These are phyloP conservation scores for Kodamaea anthophila DNA, from an alignment of 1,139 yeast genomes.

Conservation along the genomic window DNA sequence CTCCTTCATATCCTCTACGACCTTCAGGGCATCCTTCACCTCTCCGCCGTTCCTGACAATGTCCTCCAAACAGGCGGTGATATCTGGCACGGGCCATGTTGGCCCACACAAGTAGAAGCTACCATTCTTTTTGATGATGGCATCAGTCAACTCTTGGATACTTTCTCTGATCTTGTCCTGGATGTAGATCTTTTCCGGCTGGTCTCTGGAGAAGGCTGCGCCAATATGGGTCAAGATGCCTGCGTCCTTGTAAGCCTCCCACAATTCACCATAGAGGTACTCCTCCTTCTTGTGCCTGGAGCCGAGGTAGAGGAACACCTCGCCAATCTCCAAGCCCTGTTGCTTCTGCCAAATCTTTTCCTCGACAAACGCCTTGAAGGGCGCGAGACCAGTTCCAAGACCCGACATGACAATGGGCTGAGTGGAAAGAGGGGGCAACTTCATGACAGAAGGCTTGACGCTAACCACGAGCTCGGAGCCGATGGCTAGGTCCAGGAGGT, in stretches of 20 bases:
- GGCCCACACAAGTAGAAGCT: slow-evolving; percentile 97
- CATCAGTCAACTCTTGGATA: slow-evolving; percentile 66
- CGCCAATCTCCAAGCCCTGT: slow-evolving; percentile 88
- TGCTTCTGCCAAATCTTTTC: slow-evolving; percentile 91
- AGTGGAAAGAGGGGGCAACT: slow-evolving; percentile 77
- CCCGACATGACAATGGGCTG: slow-evolving; percentile 97
- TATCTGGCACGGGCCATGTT: slow-evolving; percentile 99
- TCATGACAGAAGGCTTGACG: slow-evolving; percentile 96
- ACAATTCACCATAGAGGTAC: slow-evolving; percentile 90
- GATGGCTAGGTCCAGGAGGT: slow-evolving; percentile 66
- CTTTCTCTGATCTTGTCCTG: slow-evolving; percentile 88
- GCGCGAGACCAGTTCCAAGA: slow-evolving; percentile 96
- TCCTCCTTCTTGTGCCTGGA: slow-evolving; percentile 96
- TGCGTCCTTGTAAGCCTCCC: slow-evolving; percentile 94
- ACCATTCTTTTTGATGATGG: slow-evolving; percentile 74
- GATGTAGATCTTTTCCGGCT: slow-evolving; percentile 88
- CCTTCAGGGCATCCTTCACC: slow-evolving; percentile 64
- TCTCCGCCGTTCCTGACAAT: slow-evolving; percentile 63
- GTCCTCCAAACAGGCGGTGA: slow-evolving; percentile 84
- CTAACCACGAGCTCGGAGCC: slow-evolving; percentile 90
- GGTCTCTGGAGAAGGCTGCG: slow-evolving; percentile 98
- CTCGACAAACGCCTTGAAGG: slow-evolving; percentile 95
- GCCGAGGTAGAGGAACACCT: slow-evolving; percentile 82
- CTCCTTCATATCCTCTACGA: slow-evolving; percentile 91
- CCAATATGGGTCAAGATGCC: slow-evolving; percentile 92